Evolutionary conservation across 164 flowering plant species (phyloP), one percentile per base, ranked within the genome.

Genomic region (Magnolia changhungtana): DNA sequence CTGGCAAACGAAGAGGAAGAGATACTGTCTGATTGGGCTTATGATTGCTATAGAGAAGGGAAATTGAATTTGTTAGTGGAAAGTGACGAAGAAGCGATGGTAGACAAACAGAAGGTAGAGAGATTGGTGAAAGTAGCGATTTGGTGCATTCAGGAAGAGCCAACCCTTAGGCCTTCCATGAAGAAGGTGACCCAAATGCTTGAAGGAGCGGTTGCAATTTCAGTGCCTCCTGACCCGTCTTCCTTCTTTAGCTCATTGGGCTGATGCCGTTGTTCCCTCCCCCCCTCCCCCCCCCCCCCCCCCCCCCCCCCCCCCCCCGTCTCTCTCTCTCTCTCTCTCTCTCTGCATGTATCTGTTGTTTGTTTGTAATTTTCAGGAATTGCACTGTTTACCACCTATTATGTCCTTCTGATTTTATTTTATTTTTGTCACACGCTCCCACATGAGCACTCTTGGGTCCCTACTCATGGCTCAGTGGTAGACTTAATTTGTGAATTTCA

Each of bases 71-170:
- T 29, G 45, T 51, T 79, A 21, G 72, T 81, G n/a, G 77, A 37
- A 23, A 51, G 78, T 50, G 81, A 81, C 50, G 79, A 76, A 74
- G 81, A 69, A 2, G 77, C 79, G 1, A 69, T 61, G 71, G 51
- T 69, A 23, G 84, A 78, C 27, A 19, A 16, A 0, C 55, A 27
- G 58, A 64, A 68, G 63, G 8, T 81, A 67, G 75, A 78, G 29
- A 65, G 69, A 77, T 2, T 74, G 68, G 75, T 81, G 11, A 81
- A 76, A 77, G 69, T 73, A 8, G 84, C 81, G 14, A 61, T 81
- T 29, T 79, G 84, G 84, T 81, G 84, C 63, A 77, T 74, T 71
- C 84, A 77, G 50, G 82, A 82, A 23, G 75, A 79, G 4, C 78
- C 80, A 10, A 49, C 66, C 18, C 45, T 76, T 13, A 76, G 81